Evolutionary conservation across 176 grass and related monocot genomes (phyloP).

Genomic region (Melocanna baccifera): DNA sequence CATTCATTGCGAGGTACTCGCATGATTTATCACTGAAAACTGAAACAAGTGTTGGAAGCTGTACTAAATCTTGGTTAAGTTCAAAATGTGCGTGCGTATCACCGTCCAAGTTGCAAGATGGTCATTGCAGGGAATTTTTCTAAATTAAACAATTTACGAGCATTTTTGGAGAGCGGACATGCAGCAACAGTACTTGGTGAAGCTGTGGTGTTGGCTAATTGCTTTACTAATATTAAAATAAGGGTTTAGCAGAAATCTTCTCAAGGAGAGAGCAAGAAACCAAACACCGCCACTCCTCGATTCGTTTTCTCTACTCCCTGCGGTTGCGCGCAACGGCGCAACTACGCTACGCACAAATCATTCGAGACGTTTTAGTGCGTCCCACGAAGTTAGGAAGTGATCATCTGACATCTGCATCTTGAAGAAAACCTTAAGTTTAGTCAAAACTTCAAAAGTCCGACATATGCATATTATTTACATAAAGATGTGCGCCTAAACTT

Average conservation of each 20-base stretch:
- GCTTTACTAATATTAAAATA: neutral
- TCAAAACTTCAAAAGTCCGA: neutral
- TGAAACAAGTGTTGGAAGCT: neutral
- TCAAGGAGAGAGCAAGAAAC: neutral
- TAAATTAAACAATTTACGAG: neutral
- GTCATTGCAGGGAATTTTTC: neutral
- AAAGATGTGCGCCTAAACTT: neutral
- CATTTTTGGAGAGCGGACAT: neutral
- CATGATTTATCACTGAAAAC: neutral
- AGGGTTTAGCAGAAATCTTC: neutral
- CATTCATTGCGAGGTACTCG: neutral
- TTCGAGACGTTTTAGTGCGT: neutral
- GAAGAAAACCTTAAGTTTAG: neutral
- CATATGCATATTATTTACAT: neutral
- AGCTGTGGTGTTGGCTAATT: too few species aligned
- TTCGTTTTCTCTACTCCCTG: too few species aligned
- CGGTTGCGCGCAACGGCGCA: neutral
- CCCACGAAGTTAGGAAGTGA: neutral
- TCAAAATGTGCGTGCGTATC: neutral
- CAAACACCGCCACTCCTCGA: neutral
- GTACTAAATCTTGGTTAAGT: neutral
- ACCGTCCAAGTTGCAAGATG: neutral
- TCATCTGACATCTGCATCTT: neutral
- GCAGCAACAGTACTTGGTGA: neutral
- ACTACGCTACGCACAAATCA: neutral